phyloP scores from a whole-genome alignment of 441 rosid species.

The Pelargonium australe region DNA sequence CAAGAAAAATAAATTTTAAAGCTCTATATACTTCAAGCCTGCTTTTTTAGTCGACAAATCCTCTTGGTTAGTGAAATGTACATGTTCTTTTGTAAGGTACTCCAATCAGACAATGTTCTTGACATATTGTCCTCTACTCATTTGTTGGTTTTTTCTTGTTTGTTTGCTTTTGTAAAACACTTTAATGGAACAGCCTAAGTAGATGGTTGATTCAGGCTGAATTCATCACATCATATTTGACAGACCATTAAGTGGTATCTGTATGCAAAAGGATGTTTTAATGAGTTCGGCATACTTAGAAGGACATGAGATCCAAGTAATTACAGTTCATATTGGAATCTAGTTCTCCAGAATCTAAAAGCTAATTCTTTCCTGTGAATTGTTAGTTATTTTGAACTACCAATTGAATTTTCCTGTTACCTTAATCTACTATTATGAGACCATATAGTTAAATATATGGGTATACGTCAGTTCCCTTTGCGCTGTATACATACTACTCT shows the following conservation, averaged over 20 bases:
- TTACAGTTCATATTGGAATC: background rate
- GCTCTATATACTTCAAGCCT: too few relatives aligned
- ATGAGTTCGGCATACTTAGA: background rate
- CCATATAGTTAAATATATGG: background rate
- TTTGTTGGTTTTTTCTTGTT: conserved; percentile 23
- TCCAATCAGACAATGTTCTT: background rate
- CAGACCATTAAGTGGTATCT: background rate
- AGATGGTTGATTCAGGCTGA: background rate
- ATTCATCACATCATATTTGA: background rate
- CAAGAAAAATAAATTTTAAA: too few relatives aligned
- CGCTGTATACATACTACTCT: background rate
- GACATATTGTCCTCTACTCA: background rate
- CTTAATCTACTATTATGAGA: background rate
- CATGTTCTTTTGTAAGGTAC: background rate
- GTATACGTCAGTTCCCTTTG: background rate
- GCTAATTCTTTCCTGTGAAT: background rate
- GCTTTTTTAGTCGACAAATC: too few relatives aligned
- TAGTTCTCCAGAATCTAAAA: background rate
- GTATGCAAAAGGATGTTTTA: background rate
- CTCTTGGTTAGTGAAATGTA: too few relatives aligned
- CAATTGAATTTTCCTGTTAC: background rate
- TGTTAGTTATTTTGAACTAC: background rate
- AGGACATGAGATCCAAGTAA: background rate
- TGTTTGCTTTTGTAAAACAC: conserved; percentile 45
- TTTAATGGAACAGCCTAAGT: background rate